Evolutionary conservation across 441 rosid species (phyloP), one percentile per base, ranked within the genome.

Genomic region (Bruguiera hainesii): DNA sequence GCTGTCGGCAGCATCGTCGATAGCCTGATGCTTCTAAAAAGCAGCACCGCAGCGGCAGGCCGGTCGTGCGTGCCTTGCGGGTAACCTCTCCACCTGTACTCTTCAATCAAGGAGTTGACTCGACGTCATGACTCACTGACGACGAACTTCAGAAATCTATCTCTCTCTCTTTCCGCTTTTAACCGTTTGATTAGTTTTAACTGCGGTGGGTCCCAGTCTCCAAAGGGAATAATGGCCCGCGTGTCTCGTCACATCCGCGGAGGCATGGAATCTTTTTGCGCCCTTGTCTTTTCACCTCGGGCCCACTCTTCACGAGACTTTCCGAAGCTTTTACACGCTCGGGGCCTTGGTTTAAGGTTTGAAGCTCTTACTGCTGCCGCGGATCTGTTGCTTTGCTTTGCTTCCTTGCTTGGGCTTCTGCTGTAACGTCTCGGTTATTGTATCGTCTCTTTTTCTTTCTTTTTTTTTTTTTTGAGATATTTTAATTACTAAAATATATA

Each of bases 31-130:
- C 11, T 57, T 30, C 35, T 15, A n/a, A 26, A 10, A 57, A 25
- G 60, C 15, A 25, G 29, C 61, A 21, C 18, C 61, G 19, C 29
- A 57, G 28, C 30, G 19, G 29, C n/a, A 62, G 51, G 10, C 37
- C 37, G 21, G 52, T 51, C 53, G 81, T 75, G 83, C 87, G 82
- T 82, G 84, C 83, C 80, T 71, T 75, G 73, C 88, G 85, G 83
- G 84, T 75, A 80, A 64, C 72, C 61, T 39, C 53, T 4, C 31
- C 46, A 19, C 19, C 19, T 13, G 48, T 42, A 13, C 18, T 13
- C 48, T 42, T 42, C 48, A 42, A 11, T 42, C 48, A 13, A 7
- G 3, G 13, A 1, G 13, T 37, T 9, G 3, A 18, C 16, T 3
- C 13, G 48, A 3, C 48, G 48, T 13, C 48, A 42, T 13, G 13